phyloP scores from a whole-genome alignment of 305 asterid species.

The Lippia alba region DNA sequence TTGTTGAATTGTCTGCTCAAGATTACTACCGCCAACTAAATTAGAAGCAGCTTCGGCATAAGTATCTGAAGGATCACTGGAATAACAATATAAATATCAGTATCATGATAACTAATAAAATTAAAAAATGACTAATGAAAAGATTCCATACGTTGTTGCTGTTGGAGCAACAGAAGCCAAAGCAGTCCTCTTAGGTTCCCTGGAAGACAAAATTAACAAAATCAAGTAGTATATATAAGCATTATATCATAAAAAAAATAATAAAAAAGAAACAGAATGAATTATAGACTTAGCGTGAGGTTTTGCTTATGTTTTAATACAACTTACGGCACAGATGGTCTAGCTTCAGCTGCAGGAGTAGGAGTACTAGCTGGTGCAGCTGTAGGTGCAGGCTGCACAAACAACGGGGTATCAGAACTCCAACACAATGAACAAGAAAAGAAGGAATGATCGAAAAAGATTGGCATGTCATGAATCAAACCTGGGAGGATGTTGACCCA shows the following conservation, averaged over 20 bases:
- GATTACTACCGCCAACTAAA: conserved; percentile 59
- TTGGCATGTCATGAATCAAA: conserved; percentile 31
- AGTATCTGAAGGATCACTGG: conserved; percentile 51
- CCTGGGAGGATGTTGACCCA: conserved; percentile 74
- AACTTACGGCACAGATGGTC: conserved; percentile 59
- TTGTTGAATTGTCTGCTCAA: conserved; percentile 82
- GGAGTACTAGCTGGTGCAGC: conserved; percentile 51
- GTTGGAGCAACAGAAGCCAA: conserved; percentile 55
- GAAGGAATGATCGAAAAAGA: background rate
- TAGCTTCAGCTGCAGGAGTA: conserved; percentile 58
- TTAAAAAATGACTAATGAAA: conserved; percentile 19
- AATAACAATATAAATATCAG: conserved; percentile 26
- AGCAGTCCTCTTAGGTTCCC: conserved; percentile 51
- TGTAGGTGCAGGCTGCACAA: conserved; percentile 60
- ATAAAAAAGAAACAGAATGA: no score
- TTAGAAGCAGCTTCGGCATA: conserved; percentile 65
- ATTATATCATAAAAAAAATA: background rate
- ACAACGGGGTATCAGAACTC: conserved; percentile 7
- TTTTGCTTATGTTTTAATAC: conserved; percentile 1
- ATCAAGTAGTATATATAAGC: conserved; percentile 12
- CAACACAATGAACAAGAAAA: conserved; percentile 16
- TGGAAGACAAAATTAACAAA: conserved; percentile 38
- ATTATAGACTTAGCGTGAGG: no score
- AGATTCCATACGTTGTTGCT: conserved; percentile 48
- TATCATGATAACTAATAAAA: background rate